Base-by-base conservation (phyloP, 1,284 basidiomycete genomes). In the Sanghuangporus baumii region DNA sequence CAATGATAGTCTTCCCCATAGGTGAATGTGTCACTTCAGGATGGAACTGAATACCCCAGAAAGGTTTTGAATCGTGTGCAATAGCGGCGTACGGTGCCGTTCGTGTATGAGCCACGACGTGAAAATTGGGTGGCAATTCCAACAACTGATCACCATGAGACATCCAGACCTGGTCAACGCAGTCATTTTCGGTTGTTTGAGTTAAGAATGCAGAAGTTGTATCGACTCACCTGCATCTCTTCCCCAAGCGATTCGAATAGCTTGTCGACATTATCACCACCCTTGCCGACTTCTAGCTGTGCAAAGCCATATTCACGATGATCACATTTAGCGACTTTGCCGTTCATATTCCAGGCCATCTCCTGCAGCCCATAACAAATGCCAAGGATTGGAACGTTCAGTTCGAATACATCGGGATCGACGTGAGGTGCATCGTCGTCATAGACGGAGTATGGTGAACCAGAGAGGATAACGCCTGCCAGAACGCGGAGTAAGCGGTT, bases 291-390 rank as follows among this genome's bases (percentile, higher is more conserved):
- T 66, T 89, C 79, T 60, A 99, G 78, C 68, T 88, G 83, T 12
- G 96, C 95, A 71, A 91, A 90, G 0, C 97, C 97, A 73, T 99
- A 99, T 77, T 99, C 97, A 67, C 96, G 85, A 74, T 95, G 94
- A 65, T 94, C 87, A 75, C 93, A 94, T 61, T 91, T 88, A 34
- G 88, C 87, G 43, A 99, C 94, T 68, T 89, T 84, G 23, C 96
- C 97, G 65, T 90, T 89, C 73, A 94, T 79, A 66, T 88, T 89
- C 85, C 89, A 93, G 18, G 96, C 95, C 66, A 98, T 94, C 83
- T 99, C 96, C 81, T 96, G 94, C n/a, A 99, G 82, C 36, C 97
- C 97, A 76, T 99, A 99, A 75, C 97, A 99, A 66, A 99, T 98
- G 55, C 97, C 97, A 16, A 99, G 81, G 60, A 99, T 88, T 18